Evolutionary conservation across 257 asterid genomes (phyloP), one percentile per base, ranked within the genome.

Genomic region (Nicotiana sylvestris): DNA sequence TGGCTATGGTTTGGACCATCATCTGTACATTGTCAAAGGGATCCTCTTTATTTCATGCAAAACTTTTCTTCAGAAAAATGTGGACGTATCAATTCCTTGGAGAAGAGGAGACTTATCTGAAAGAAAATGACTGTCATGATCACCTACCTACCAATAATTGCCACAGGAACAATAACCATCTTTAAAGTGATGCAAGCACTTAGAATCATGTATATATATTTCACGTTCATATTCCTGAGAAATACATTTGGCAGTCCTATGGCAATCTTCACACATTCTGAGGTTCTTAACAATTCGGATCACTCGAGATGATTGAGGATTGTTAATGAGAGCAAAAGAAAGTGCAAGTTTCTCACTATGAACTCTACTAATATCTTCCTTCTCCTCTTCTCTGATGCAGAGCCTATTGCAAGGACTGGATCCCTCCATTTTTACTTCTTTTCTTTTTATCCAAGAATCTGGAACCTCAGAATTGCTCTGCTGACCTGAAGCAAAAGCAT

Each of bases 151-250:
- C 98, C 98, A 95, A 86, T 93, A 95, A 57, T 91, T 91, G 30
- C 91, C 91, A 86, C 98, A 95, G 76, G 98, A 93, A 87, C 98
- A 93, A n/a, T 65, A 81, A 49, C 98, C 97, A n/a, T 89, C 64
- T 76, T 88, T 88, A 85, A 95, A 91, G 91, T 89, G 97, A 87
- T 95, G 98, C 58, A 95, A 87, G 88, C 95, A 93, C 84, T 86
- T 89, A 27, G 96, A 82, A 76, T 95, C 98, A 27, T 82, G 81
- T 32, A 93, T n/a, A 57, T 89, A 91, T 88, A 95, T 89, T 80
- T 90, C 93, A 81, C 92, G 83, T 9, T 82, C 82, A 53, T 84
- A 86, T 49, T 67, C 84, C 67, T 80, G 83, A 18, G 97, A 92
- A 16, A 90, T 83, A 88, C 82, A 46, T 83, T 95, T 90, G 72